A percentile compares a stretch with the other conserved stretches of the same genome.
Evolutionary conservation across 495 filamentous ascomycete genomes (phyloP).

Genomic region (Saxispiralis lemnorum): DNA sequence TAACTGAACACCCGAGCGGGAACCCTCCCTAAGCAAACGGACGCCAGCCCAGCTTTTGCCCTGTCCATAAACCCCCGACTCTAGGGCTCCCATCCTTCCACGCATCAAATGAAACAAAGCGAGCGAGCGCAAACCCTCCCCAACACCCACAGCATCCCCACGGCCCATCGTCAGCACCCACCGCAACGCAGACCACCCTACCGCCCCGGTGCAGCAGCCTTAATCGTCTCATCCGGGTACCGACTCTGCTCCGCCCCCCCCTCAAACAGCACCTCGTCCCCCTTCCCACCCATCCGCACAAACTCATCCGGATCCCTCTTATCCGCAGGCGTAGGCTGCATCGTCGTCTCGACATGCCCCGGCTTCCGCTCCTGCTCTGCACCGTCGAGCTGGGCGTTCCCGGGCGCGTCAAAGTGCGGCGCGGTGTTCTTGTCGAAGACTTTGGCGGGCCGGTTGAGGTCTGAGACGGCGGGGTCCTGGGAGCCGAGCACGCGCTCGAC

Average conservation of each 20-base stretch:
- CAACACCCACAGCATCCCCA: too few relatives aligned
- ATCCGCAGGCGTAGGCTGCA: constrained; percentile 45
- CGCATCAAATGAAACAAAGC: too few relatives aligned
- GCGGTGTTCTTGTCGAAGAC: constrained; percentile 60
- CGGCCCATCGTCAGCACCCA: too few relatives aligned
- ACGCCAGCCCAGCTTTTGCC: too few relatives aligned
- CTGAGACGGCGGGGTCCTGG: background rate
- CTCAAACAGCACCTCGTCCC: constrained; percentile 58
- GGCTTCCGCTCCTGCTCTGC: constrained; percentile 8
- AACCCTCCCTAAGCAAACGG: too few relatives aligned
- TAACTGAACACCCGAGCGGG: too few relatives aligned
- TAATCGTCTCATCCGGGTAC: constrained; percentile 11
- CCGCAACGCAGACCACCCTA: background rate
- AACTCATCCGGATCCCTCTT: constrained; percentile 56
- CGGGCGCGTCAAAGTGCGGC: constrained; percentile 9
- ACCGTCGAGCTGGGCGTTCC: background rate
- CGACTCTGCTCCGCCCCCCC: constrained; percentile 28
- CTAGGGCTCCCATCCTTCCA: too few relatives aligned
- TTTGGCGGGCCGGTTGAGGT: constrained; percentile 40
- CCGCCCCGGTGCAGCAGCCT: constrained; percentile 10
- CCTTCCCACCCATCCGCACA: constrained; percentile 61
- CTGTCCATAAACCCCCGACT: too few relatives aligned
- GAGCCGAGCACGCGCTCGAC: constrained; percentile 43
- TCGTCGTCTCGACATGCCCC: constrained; percentile 18
- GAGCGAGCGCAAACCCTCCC: too few relatives aligned